Evolutionary conservation across 192 early-diverging fungal species (phyloP).

Genomic region (Dissophora globulifera): DNA sequence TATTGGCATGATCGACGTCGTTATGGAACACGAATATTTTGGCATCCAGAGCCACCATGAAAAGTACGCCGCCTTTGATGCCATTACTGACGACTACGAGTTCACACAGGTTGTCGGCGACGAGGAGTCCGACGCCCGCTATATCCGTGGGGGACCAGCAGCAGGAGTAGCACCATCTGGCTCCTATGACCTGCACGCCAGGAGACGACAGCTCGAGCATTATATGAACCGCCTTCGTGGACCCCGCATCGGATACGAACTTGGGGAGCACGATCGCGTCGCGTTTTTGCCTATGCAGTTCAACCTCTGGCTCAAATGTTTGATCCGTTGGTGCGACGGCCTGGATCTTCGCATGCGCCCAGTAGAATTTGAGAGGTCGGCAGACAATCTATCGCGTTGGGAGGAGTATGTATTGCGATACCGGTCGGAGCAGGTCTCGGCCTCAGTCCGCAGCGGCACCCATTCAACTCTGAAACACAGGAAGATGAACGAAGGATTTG

Average conservation of each 20-base stretch:
- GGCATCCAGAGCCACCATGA: conserved; percentile 39
- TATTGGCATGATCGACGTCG: conserved; percentile 56
- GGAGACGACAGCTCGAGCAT: conserved; percentile 22
- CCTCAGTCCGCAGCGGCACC: neutral
- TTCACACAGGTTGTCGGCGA: conserved; percentile 18
- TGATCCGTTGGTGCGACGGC: conserved; percentile 57
- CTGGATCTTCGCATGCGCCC: conserved; percentile 50
- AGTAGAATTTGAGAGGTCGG: too few species aligned
- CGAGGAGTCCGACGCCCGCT: too few species aligned
- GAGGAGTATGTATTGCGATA: conserved; percentile 29
- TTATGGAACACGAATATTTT: conserved; percentile 55
- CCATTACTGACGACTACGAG: conserved; percentile 12
- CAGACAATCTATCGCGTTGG: conserved; percentile 12
- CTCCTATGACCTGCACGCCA: neutral
- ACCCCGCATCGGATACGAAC: conserved; percentile 47
- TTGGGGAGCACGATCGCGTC: conserved; percentile 51
- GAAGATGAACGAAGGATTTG: conserved; percentile 2
- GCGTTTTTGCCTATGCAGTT: conserved; percentile 54
- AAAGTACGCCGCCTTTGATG: conserved; percentile 35
- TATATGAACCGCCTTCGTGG: conserved; percentile 36
- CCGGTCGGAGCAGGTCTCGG: conserved; percentile 8
- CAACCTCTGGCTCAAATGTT: conserved; percentile 40
- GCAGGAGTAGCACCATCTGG: too few species aligned
- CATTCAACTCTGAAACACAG: neutral
- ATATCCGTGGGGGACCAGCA: too few species aligned